phyloP scores from a whole-genome alignment of 371 early-diverging fungal genomes.

The Apophysomyces trapeziformis region DNA sequence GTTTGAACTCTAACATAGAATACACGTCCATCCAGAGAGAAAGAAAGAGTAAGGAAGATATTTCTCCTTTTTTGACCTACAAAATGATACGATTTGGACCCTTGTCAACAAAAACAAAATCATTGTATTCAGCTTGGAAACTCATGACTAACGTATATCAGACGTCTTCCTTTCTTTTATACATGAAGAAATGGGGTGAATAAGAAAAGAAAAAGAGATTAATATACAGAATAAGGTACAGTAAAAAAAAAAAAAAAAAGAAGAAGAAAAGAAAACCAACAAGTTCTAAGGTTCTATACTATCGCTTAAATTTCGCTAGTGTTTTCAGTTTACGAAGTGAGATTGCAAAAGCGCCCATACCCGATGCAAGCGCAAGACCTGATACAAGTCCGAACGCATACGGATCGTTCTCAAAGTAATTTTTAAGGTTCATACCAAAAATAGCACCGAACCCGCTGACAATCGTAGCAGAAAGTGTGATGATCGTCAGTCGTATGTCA shows the following conservation, averaged over 20 bases:
- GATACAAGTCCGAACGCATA: constrained; percentile 70
- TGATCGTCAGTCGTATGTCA: constrained; percentile 81
- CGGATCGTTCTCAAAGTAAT: constrained; percentile 71
- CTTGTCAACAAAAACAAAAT: no score
- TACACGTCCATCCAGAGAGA: no score
- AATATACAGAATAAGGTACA: background rate
- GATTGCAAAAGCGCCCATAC: constrained; percentile 40
- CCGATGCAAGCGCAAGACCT: constrained; percentile 54
- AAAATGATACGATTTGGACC: no score
- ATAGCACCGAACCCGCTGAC: constrained; percentile 67
- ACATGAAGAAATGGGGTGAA: no score
- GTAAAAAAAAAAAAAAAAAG: background rate
- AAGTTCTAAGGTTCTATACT: background rate
- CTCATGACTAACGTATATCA: no score
- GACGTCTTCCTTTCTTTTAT: background rate
- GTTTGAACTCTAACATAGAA: no score
- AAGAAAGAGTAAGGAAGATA: no score
- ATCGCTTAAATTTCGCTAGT: constrained; percentile 34
- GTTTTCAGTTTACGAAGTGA: constrained; percentile 37
- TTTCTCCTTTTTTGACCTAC: no score
- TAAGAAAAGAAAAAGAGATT: no score
- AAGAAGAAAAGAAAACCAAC: background rate
- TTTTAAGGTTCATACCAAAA: constrained; percentile 91
- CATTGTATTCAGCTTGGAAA: no score
- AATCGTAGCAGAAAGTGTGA: constrained; percentile 74